phyloP scores from a whole-genome alignment of 805 yeast species.

The Clavispora asparagi region DNA sequence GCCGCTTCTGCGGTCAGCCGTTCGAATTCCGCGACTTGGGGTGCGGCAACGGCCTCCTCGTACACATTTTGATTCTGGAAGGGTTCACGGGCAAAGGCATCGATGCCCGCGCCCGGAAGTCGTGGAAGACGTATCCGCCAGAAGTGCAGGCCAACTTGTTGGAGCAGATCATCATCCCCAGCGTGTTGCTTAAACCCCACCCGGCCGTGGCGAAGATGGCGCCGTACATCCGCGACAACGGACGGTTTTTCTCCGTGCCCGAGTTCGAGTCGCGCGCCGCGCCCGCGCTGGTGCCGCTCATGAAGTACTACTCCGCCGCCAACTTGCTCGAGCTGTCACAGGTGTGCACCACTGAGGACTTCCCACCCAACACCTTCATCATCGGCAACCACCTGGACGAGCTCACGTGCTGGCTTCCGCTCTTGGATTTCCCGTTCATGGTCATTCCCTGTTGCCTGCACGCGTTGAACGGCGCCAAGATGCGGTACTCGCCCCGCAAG shows the following conservation, averaged over 20 bases:
- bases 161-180: constrained; percentile 83
- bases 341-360: constrained; percentile 56
- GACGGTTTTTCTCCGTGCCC: constrained; percentile 53
- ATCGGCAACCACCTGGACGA: constrained; percentile 97
- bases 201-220: constrained; percentile 51
- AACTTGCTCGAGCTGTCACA: constrained; percentile 46
- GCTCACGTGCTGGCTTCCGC: constrained; percentile 91
- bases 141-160: constrained; percentile 51
- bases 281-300: constrained; percentile 33
- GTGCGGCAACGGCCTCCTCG: constrained; percentile 90
- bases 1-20: constrained; percentile 36
- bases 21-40: constrained; percentile 86
- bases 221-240: constrained; percentile 57
- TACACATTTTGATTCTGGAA: constrained; percentile 67
- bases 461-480: constrained; percentile 68
- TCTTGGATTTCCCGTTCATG: constrained; percentile 79
- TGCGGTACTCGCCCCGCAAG: constrained; percentile 52
- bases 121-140: constrained; percentile 77
- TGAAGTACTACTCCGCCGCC: constrained; percentile 52
- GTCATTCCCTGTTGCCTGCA: constrained; percentile 97
- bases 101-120: constrained; percentile 84
- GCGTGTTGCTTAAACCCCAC: constrained; percentile 62
- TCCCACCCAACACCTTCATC: constrained; percentile 66
- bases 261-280: constrained; percentile 16
- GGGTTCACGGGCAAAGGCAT: constrained; percentile 82